phyloP scores from a whole-genome alignment of 805 yeast genomes.

The Candida berthetii region DNA sequence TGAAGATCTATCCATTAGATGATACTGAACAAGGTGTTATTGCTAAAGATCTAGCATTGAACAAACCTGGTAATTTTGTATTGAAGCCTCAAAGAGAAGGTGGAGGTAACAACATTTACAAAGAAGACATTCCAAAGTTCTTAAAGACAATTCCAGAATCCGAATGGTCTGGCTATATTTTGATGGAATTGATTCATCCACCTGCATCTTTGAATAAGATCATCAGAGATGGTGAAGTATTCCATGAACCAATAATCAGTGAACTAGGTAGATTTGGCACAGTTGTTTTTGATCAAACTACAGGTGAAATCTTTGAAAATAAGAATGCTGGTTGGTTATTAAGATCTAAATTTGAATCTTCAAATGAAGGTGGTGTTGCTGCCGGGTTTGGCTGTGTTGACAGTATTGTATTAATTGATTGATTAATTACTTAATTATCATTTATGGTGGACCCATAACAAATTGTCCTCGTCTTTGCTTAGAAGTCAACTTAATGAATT shows the following conservation, averaged over 20 bases:
- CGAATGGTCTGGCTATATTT: conserved; percentile 86
- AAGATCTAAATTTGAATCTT: conserved; percentile 79
- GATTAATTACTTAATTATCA: too few relatives aligned
- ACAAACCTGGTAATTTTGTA: conserved; percentile 65
- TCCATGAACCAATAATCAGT: conserved; percentile 72
- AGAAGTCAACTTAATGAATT: not conserved
- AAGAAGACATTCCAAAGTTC: conserved; percentile 76
- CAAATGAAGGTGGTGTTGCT: conserved; percentile 98
- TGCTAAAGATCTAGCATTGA: conserved; percentile 65
- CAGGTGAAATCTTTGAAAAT: conserved; percentile 53
- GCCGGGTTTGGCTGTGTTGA: conserved; percentile 99
- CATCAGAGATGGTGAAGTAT: conserved; percentile 56
- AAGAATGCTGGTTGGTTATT: conserved; percentile 78
- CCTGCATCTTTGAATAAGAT: conserved; percentile 64
- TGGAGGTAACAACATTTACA: conserved; percentile 94
- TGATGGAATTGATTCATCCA: conserved; percentile 91
- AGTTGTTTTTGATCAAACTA: conserved; percentile 60
- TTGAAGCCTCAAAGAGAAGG: conserved; percentile 98
- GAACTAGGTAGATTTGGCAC: conserved; percentile 93
- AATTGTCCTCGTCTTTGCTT: not conserved
- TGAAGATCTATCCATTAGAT: conserved; percentile 83
- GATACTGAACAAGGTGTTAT: conserved; percentile 49
- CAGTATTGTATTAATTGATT: conserved; percentile 42
- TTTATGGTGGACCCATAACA: not conserved
- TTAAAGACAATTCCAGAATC: conserved; percentile 50